Conservation (phyloP, 768 basidiomycete genomes). For the Amanita rubescens region DNA sequence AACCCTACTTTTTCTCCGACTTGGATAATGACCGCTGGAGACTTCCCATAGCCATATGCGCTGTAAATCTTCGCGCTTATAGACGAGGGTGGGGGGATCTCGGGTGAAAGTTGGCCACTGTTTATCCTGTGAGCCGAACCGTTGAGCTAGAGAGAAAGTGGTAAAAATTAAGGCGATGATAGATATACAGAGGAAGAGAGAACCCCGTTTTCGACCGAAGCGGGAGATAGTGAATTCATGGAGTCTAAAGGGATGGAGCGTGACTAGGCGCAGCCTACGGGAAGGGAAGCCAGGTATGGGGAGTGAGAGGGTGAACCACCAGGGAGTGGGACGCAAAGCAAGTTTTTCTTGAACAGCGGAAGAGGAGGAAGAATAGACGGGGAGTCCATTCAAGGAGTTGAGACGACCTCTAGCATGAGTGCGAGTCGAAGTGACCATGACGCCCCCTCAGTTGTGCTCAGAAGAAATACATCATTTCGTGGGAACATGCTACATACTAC, state of each 20-base stretch:
- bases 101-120: conserved; percentile 53
- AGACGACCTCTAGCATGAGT: conserved; percentile 24
- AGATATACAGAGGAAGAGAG: conserved; percentile 41
- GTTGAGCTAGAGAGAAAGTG: conserved; percentile 52
- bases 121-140: conserved; percentile 54
- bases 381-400: conserved; percentile 22
- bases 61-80: conserved; percentile 69
- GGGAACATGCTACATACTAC: too few relatives aligned
- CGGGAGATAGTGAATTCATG: conserved; percentile 49
- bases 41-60: conserved; percentile 97
- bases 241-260: conserved; percentile 55
- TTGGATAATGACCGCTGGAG: conserved; percentile 89
- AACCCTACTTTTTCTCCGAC: conserved; percentile 62
- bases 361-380: conserved; percentile 31
- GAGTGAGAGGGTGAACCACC: conserved; percentile 53
- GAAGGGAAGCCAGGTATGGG: conserved; percentile 53
- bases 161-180: conserved; percentile 43
- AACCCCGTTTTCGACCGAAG: conserved; percentile 53
- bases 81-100: conserved; percentile 68
- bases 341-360: conserved; percentile 64
- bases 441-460: too few relatives aligned
- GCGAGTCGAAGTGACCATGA: conserved; percentile 34
- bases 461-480: background rate
- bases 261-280: conserved; percentile 47
- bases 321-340: conserved; percentile 39